A percentile compares a stretch with the other conserved stretches of the same genome.
Evolutionary conservation across 139 green algal genomes (phyloP).

Genomic region (Chlamydomonas sp.): DNA sequence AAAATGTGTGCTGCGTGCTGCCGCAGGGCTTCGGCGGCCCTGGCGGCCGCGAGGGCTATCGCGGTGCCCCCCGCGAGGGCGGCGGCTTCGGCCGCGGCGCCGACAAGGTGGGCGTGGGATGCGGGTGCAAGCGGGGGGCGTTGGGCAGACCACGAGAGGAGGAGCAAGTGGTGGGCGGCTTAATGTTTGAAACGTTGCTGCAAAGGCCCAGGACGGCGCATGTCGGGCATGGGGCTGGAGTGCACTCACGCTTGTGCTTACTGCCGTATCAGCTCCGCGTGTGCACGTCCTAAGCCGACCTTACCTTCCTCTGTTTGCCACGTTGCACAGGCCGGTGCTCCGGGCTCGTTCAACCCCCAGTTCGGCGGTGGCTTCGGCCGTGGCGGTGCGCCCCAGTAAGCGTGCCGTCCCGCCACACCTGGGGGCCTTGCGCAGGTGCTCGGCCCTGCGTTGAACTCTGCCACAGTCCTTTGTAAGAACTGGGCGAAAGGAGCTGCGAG

Average conservation of each 20-base stretch:
- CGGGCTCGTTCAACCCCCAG: constrained; percentile 67
- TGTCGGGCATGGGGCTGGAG: background rate
- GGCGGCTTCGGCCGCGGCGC: constrained; percentile 71
- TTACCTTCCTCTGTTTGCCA: background rate
- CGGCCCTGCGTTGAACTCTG: too few relatives aligned
- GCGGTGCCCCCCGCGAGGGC: constrained; percentile 55
- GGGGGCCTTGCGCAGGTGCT: background rate
- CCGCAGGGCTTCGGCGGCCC: constrained; percentile 57
- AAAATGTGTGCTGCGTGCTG: too few relatives aligned
- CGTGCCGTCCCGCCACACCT: background rate
- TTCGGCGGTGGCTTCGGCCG: constrained; percentile 58
- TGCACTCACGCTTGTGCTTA: too few relatives aligned
- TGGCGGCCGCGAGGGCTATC: constrained; percentile 71
- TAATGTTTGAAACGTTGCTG: background rate
- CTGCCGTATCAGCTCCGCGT: too few relatives aligned
- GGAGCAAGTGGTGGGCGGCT: background rate
- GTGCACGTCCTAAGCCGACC: background rate
- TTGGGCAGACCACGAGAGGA: background rate
- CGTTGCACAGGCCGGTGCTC: constrained; percentile 58
- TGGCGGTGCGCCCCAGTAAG: constrained; percentile 55
- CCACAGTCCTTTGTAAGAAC: too few relatives aligned
- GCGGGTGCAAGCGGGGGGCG: background rate
- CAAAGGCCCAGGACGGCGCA: background rate
- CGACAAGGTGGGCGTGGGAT: constrained; percentile 55
- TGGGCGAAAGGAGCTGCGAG: too few relatives aligned